These are phyloP conservation scores for Diutina catenulata DNA, from an alignment of 1,139 yeast species.

Conservation along the genomic window DNA sequence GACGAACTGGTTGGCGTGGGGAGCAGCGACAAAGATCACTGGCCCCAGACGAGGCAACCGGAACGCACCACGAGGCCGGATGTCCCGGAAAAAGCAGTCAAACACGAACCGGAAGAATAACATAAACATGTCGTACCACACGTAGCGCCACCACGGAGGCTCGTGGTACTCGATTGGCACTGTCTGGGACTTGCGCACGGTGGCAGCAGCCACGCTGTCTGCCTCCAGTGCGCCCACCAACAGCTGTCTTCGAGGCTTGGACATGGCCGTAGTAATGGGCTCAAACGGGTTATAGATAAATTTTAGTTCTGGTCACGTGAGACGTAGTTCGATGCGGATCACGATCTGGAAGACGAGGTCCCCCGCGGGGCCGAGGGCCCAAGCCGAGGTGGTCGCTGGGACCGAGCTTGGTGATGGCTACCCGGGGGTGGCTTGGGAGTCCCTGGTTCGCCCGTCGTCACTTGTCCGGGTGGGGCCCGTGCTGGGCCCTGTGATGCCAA, in stretches of 20 bases:
- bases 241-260: neutral
- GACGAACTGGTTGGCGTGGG: conserved; percentile 94
- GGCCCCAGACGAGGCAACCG: conserved; percentile 78
- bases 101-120: conserved; percentile 35
- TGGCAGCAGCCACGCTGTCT: neutral
- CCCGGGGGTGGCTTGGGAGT: too few relatives aligned
- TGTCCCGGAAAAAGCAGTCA: conserved; percentile 73
- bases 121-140: conserved; percentile 35
- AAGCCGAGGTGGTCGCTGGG: too few relatives aligned
- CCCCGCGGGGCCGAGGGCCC: too few relatives aligned
- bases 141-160: conserved; percentile 21
- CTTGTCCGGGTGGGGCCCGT: too few relatives aligned
- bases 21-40: conserved; percentile 90
- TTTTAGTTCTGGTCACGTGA: neutral
- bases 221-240: neutral
- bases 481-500: too few relatives aligned
- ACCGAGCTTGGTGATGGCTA: too few relatives aligned
- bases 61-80: conserved; percentile 84
- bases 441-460: too few relatives aligned
- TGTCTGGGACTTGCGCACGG: neutral
- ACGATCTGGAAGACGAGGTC: too few relatives aligned
- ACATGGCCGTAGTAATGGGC: neutral
- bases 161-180: neutral
- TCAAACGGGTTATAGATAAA: neutral
- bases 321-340: too few relatives aligned